Evolutionary conservation across 1,284 basidiomycete genomes (phyloP), one percentile per base, ranked within the genome.

Genomic region (Trichosporon faecale): DNA sequence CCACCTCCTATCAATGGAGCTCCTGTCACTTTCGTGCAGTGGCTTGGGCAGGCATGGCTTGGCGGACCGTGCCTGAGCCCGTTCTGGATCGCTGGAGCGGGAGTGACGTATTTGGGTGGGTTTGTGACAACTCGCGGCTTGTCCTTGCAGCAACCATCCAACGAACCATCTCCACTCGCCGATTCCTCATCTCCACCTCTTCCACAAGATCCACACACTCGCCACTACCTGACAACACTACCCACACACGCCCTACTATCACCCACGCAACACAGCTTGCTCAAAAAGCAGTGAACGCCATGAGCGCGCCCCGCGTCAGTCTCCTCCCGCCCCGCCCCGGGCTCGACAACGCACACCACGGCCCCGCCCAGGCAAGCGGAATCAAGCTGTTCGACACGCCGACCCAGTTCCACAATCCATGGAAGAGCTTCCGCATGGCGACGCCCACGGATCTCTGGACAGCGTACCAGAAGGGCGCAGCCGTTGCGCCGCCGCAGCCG

Each of bases 391-490:
- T 52, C 46, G 29, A 46, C n/a, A 74, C 74, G 23, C 76, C 80
- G 6, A 70, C 68, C 12, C 78, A 77, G 67, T 84, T 83, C 70
- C 72, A 76, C 68, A 84, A 84, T 70, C 83, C 83, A 0, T 84
- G 83, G 83, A 78, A 78, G 52, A 82, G 80, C 8, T 84, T 80
- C 71, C 76, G 80, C 12, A 69, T 76, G 2, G 76, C 80, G 2
- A 75, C 76, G 0, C 66, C 80, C 27, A 68, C 55, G 6, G 83
- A 84, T 66, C 77, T 78, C 3, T 82, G 76, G 70, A 66, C 73
- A 11, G 77, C 82, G 0, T 82, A 80, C 69, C 75, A 79, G 65
- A 75, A 77, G 52, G 83, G 83, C 1, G 82, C 83, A 18, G 77
- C 78, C 1, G 72, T 84, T 5, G 82, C 80, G 9, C 65, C 73